Evolutionary conservation across 371 early-diverging fungal genomes (phyloP).

Genomic region (Zopfochytrium polystomum): DNA sequence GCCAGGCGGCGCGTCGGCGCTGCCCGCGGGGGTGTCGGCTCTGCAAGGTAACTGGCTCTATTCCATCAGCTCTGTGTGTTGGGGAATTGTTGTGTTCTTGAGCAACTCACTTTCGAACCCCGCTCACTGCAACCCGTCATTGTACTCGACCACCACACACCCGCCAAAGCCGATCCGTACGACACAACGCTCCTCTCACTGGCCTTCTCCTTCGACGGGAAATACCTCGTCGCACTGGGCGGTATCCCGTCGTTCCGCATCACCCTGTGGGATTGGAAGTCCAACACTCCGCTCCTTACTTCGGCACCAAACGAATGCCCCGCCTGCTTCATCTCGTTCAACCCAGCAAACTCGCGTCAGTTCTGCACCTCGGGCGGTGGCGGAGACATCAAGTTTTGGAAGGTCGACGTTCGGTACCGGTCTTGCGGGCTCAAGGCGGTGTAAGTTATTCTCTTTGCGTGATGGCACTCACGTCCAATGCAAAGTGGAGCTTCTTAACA

Average conservation of each 20-base stretch:
- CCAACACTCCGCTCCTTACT: slow-evolving; percentile 18
- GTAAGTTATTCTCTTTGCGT: slow-evolving; percentile 26
- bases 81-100: no score
- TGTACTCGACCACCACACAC: slow-evolving; percentile 1
- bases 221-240: slow-evolving; percentile 45
- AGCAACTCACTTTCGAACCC: no score
- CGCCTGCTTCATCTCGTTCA: slow-evolving; percentile 39
- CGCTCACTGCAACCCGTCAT: background rate
- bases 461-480: no score
- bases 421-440: slow-evolving; percentile 23
- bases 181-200: slow-evolving; percentile 22
- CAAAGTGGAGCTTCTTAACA: no score
- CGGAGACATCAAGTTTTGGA: slow-evolving; percentile 42
- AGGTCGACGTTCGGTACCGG: slow-evolving; percentile 39
- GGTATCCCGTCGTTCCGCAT: slow-evolving; percentile 40
- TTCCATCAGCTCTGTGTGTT: no score
- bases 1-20: slow-evolving; percentile 24
- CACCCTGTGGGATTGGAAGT: slow-evolving; percentile 49
- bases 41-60: no score
- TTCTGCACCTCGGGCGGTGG: slow-evolving; percentile 42
- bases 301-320: slow-evolving; percentile 25
- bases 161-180: background rate
- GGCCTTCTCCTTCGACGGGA: slow-evolving; percentile 45
- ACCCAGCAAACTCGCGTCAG: slow-evolving; percentile 39
- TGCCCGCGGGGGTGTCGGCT: slow-evolving; percentile 7